phyloP scores from a whole-genome alignment of 352 stramenopile species.

The Peronospora belbahrii region DNA sequence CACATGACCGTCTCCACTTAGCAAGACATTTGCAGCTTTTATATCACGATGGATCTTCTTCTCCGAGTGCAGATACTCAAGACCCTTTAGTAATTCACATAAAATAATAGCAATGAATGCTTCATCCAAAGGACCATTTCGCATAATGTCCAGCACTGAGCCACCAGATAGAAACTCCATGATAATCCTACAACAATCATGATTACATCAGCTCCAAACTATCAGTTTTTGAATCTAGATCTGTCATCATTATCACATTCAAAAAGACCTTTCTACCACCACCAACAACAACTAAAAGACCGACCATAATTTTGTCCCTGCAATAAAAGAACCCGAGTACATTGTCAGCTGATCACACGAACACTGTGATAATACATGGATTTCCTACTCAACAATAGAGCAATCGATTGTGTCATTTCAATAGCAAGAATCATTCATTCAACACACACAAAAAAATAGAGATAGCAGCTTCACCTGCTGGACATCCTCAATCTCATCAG shows the following conservation, averaged over 20 bases:
- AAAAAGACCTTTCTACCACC: too few species aligned
- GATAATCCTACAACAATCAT: slow-evolving; percentile 83
- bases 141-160: slow-evolving; percentile 86
- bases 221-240: too few species aligned
- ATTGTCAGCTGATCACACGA: slow-evolving; percentile 85
- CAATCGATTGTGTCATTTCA: not conserved
- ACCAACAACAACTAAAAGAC: too few species aligned
- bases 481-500: slow-evolving; percentile 83
- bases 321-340: slow-evolving; percentile 85
- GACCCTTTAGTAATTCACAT: slow-evolving; percentile 64
- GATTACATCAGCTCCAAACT: too few species aligned
- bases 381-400: slow-evolving; percentile 52
- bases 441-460: not conserved
- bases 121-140: slow-evolving; percentile 63
- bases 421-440: not conserved
- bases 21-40: slow-evolving; percentile 75
- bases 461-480: slow-evolving; percentile 51
- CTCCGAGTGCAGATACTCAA: slow-evolving; percentile 76
- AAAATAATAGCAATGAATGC: slow-evolving; percentile 80
- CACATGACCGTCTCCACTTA: slow-evolving; percentile 72
- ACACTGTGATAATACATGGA: slow-evolving; percentile 85
- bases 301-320: slow-evolving; percentile 73
- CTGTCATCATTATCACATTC: too few species aligned
- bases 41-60: slow-evolving; percentile 84
- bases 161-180: slow-evolving; percentile 92